Conservation (phyloP, 805 yeast genomes). For the Nakazawaea sp. region DNA sequence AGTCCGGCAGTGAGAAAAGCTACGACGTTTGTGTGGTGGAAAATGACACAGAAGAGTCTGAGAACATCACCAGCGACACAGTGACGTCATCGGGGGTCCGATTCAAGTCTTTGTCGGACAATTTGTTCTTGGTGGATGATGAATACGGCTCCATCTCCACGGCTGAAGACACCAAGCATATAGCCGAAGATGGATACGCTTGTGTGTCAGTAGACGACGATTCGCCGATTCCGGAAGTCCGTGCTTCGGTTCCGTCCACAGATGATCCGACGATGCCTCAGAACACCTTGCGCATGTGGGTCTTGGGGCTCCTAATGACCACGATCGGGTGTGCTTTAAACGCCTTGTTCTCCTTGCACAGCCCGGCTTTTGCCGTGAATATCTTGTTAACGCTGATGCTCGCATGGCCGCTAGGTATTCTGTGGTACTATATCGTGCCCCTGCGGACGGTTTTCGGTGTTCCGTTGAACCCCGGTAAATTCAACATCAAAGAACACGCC, state of each 20-base stretch:
- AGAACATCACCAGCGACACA: background rate
- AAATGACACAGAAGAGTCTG: background rate
- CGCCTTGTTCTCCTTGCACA: conserved; percentile 49
- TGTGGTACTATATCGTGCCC: conserved; percentile 23
- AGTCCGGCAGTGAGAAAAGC: too few relatives aligned
- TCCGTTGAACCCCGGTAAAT: conserved; percentile 51
- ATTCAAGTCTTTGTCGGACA: conserved; percentile 3
- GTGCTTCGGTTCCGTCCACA: conserved; percentile 55
- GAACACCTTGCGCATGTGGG: conserved; percentile 52
- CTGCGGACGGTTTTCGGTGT: conserved; percentile 21
- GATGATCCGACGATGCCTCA: conserved; percentile 46
- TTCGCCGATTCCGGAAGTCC: conserved; percentile 60
- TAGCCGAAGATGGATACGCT: conserved; percentile 11
- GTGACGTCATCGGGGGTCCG: background rate
- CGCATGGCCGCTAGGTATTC: conserved; percentile 24
- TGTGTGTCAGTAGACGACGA: conserved; percentile 16
- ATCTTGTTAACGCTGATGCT: conserved; percentile 26
- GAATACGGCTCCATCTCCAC: conserved; percentile 4
- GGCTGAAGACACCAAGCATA: background rate
- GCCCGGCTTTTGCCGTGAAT: conserved; percentile 35
- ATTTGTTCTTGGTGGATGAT: conserved; percentile 5
- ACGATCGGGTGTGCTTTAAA: conserved; percentile 47
- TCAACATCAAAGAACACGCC: conserved; percentile 60
- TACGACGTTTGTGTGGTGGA: too few relatives aligned
- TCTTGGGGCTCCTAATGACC: conserved; percentile 45